Conservation (phyloP, 2,329 filamentous ascomycete species). For the Aspergillus flavus region DNA sequence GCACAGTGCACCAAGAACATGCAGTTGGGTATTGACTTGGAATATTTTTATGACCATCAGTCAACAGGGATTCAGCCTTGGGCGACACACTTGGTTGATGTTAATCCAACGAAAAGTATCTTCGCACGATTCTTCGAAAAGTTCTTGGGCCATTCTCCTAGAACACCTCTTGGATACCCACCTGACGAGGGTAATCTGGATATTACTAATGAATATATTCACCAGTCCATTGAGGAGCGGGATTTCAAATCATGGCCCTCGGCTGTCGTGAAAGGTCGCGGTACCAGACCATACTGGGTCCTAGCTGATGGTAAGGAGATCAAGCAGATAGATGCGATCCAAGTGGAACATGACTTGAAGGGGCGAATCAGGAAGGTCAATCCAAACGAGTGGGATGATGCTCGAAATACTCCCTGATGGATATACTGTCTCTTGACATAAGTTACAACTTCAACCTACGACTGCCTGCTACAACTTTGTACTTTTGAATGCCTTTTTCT, state of each 20-base stretch:
- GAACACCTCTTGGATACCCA: background rate
- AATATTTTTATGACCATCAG: slow-evolving; percentile 6
- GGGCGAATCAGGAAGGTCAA: no score
- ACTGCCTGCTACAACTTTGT: no score
- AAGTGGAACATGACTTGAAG: no score
- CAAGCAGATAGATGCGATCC: no score
- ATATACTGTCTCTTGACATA: no score
- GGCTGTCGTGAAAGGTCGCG: background rate
- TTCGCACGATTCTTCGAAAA: background rate
- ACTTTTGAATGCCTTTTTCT: no score
- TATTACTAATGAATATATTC: slow-evolving; percentile 4
- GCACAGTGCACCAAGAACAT: slow-evolving; percentile 5
- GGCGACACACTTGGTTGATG: slow-evolving; percentile 1
- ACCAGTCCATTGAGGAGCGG: slow-evolving; percentile 4
- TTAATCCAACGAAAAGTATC: background rate
- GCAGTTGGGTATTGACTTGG: slow-evolving; percentile 3
- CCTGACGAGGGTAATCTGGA: background rate
- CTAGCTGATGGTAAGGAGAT: background rate
- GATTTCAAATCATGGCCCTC: background rate
- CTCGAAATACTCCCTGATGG: no score
- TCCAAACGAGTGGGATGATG: no score
- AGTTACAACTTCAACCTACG: no score
- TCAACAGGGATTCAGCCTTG: background rate
- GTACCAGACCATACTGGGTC: background rate
- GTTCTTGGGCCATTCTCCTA: background rate